phyloP scores from a whole-genome alignment of 2,329 filamentous ascomycete genomes.

The Pseudocercospora musae region DNA sequence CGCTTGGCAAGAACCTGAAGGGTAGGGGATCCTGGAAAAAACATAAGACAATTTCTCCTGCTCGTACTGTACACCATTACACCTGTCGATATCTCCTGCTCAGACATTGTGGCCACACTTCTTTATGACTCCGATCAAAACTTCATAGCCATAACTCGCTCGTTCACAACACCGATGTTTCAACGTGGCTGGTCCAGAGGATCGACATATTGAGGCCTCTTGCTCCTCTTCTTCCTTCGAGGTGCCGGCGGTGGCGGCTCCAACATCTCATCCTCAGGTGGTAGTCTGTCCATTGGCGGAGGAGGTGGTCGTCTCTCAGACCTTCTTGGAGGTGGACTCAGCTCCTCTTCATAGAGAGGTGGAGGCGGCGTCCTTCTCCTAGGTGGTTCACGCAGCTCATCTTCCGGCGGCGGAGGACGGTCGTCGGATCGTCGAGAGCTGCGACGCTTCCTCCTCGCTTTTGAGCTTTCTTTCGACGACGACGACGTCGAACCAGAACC shows the following conservation, averaged over 20 bases:
- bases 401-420: not conserved
- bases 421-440: not conserved
- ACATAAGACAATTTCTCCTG: no score
- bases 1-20: no score
- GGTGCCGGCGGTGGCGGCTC: not conserved
- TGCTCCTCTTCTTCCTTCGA: not conserved
- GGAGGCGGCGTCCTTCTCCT: not conserved
- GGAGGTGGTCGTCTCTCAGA: not conserved
- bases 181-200: not conserved
- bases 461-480: not conserved
- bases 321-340: not conserved
- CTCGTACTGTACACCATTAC: not conserved
- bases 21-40: no score
- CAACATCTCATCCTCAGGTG: not conserved
- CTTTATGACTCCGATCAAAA: not conserved
- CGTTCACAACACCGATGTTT: not conserved
- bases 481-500: not conserved
- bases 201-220: not conserved
- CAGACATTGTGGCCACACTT: no score
- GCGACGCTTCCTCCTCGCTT: not conserved
- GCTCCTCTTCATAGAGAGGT: not conserved
- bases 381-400: not conserved
- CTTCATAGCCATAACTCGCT: not conserved
- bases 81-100: not conserved
- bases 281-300: not conserved